A percentile compares a stretch with the other conserved stretches of the same genome.
Evolutionary conservation across 1,284 basidiomycete genomes (phyloP).

Genomic region (Sanghuangporus weigelae): DNA sequence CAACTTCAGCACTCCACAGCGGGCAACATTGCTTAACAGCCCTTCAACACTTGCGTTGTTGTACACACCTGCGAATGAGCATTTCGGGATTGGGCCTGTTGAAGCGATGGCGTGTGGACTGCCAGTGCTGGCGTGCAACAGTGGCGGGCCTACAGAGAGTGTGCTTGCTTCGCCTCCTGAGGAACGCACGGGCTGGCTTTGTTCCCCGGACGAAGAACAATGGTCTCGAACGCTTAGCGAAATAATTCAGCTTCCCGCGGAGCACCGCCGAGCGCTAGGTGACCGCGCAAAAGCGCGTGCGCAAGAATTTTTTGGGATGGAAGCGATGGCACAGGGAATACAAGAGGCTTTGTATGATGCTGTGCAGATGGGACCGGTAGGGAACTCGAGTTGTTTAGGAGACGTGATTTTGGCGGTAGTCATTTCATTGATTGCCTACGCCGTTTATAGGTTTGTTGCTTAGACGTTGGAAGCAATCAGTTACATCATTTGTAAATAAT

Average conservation of each 20-base stretch:
- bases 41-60: conserved; percentile 68
- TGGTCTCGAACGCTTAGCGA: conserved; percentile 70
- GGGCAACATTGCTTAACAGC: conserved; percentile 68
- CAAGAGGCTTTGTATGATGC: conserved; percentile 54
- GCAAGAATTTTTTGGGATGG: conserved; percentile 48
- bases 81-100: conserved; percentile 95
- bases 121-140: conserved; percentile 85
- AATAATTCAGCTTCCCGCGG: conserved; percentile 48
- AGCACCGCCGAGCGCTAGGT: conserved; percentile 46
- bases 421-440: conserved; percentile 13
- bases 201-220: conserved; percentile 48
- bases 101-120: conserved; percentile 93
- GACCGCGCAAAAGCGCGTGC: conserved; percentile 56
- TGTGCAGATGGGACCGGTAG: conserved; percentile 26
- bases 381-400: not conserved
- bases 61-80: conserved; percentile 94
- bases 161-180: conserved; percentile 51
- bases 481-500: no score
- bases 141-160: conserved; percentile 91
- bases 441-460: conserved; percentile 2
- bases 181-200: conserved; percentile 64
- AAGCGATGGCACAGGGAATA: conserved; percentile 65
- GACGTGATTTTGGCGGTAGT: conserved; percentile 9
- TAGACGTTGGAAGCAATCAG: not conserved
- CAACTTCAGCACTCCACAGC: conserved; percentile 80